Base-by-base conservation (phyloP, 345 rosid genomes). In the Rhodomyrtus tomentosa region DNA sequence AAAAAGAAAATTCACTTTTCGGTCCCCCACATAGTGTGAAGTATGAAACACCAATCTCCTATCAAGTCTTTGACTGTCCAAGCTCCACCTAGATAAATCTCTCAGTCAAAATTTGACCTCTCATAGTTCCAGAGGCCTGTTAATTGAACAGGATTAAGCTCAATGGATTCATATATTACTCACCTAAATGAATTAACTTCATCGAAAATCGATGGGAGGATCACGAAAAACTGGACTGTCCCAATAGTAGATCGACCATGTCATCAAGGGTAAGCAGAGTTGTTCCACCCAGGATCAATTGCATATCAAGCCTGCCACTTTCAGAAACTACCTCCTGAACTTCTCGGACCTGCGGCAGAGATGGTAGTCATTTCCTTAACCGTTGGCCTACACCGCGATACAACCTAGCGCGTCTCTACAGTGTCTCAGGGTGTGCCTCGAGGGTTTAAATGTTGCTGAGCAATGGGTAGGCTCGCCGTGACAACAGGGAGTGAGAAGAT, bases 401-500 rank as follows among this genome's bases (percentile, higher is more conserved):
- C 76, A 1, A 18, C 45, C 45, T 36, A 36, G 76, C 45, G 9
- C 45, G 20, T 32, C 22, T 7, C 74, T 36, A 36, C 24, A 36
- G 45, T 18, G 76, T 36, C 76, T 36, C 76, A 32, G 13, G 76
- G 76, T 36, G 45, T 68, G 45, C 76, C 40, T 22, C 40, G 22
- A 62, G 42, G 74, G 74, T 18, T 62, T 29, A 29, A 16, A 62
- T 29, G 42, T 7, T 62, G 74, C 40, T 7, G 74, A 62, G 11
- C 40, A 62, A 62, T 16, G 22, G 22, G 74, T 5, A 68, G 45
- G 76, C 45, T 36, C 45, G 3, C 98, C 93, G 18, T 97, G 99
- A 88, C 93, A 90, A 84, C 98, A 94, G 42, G 99, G 96, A 88
- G 99, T 95, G 82, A 95, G 93, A 86, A 96, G 95, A 93, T 95